Evolutionary conservation across 2,329 filamentous ascomycete genomes (phyloP), one percentile per base, ranked within the genome.

Genomic region (Sclerotinia sclerotiorum): DNA sequence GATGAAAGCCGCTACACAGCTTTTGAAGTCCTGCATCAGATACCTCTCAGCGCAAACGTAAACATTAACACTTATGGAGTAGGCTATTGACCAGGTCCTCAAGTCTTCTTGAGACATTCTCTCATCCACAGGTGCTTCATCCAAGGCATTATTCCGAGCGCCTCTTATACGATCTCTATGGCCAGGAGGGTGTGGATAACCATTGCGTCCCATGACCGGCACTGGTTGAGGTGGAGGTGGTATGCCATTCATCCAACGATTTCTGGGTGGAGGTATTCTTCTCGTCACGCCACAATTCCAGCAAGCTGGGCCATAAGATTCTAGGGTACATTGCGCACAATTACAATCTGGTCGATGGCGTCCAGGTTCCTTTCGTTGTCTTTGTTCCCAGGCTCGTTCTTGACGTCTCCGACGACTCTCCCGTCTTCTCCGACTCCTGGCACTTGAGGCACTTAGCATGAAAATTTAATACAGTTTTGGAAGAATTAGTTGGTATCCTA

Each of bases 21-120:
- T 70, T 72, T 82, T 81, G 74, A 84, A 81, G 61, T 79, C 79
- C 35, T 81, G 79, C 73, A 84, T 80, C 65, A 84, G 77, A 73
- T 80, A 84, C 64, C 81, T 80, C 71, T 83, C 79, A 10, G 82
- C 82, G 65, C 81, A 81, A 64, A 84, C 81, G 75, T 84, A 84
- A 17, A 84, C 82, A 65, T 83, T 81, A 17, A 84, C 72, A 72
- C 80, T 81, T 48, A 84, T 78, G 70, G 82, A 79, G 72, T 82
- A 84, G 2, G 81, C 75, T 60, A 83, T 75, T 4, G 83, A 78
- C 82, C 82, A 84, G 5, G 82, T 82, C 19, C 78, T 78, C 70
- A 84, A 73, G 73, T 84, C 82, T 71, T 83, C 80, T 44, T 78
- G 78, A 8, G 77, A 76, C 74, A 84, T 76, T 48, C 74, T 67